These are phyloP conservation scores for Coccomyxa subellipsoidea DNA, from an alignment of 163 green algal species.

Conservation along the genomic window DNA sequence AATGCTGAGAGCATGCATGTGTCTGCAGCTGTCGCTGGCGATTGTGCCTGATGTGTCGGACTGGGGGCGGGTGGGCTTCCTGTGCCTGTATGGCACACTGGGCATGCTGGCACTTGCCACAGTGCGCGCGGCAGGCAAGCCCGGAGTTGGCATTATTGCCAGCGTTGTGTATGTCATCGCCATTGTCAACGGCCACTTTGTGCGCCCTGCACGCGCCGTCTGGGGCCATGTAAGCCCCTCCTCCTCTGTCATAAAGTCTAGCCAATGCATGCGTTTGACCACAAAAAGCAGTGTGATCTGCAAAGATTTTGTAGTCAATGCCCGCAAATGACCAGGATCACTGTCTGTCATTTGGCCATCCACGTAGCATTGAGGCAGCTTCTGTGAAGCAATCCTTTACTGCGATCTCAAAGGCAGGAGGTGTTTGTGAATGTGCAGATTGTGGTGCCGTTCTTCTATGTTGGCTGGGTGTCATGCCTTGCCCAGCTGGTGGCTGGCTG, in stretches of 20 bases:
- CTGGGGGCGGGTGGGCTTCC: neutral
- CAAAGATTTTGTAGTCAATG: too few relatives aligned
- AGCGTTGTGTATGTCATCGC: neutral
- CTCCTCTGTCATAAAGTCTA: neutral
- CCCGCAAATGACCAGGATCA: too few relatives aligned
- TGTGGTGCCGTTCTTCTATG: neutral
- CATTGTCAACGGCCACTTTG: neutral
- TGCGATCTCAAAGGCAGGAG: too few relatives aligned
- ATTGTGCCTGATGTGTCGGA: neutral
- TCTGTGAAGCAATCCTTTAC: too few relatives aligned
- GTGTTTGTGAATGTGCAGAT: neutral
- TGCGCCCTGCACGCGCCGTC: neutral
- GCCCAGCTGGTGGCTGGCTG: neutral
- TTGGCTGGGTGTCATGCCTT: neutral
- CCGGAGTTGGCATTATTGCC: neutral
- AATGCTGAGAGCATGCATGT: neutral
- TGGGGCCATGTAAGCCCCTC: neutral
- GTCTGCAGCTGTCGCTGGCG: neutral
- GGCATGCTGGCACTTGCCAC: neutral
- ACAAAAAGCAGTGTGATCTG: too few relatives aligned
- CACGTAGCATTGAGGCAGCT: too few relatives aligned
- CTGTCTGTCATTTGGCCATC: too few relatives aligned
- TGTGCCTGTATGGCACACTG: neutral
- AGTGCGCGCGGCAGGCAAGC: neutral
- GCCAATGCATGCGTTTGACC: neutral